Evolutionary conservation across 495 filamentous ascomycete species (phyloP).

Genomic region (Rhizodiscina lignyota): DNA sequence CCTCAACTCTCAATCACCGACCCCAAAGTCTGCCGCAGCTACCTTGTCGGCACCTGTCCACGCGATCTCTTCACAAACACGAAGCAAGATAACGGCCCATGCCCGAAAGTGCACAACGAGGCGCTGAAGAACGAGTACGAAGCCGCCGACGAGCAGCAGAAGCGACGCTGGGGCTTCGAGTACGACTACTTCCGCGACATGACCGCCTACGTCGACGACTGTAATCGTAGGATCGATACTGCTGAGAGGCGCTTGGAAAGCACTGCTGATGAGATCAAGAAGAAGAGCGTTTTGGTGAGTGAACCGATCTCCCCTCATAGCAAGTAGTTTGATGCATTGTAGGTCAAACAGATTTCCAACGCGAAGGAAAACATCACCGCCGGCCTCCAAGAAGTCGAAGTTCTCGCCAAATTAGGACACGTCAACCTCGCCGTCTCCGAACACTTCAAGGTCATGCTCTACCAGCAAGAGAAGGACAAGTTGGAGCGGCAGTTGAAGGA

Average conservation of each 20-base stretch:
- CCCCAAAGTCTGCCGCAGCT: slow-evolving; percentile 87
- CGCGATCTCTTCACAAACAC: slow-evolving; percentile 99
- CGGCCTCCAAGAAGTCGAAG: slow-evolving; percentile 68
- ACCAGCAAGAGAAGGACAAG: slow-evolving; percentile 67
- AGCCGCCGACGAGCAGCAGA: slow-evolving; percentile 43
- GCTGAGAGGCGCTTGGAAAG: slow-evolving; percentile 88
- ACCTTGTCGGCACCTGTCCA: slow-evolving; percentile 84
- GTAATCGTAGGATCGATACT: slow-evolving; percentile 81
- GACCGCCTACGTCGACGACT: slow-evolving; percentile 88
- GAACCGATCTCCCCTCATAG: neutral
- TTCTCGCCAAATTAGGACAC: slow-evolving; percentile 66
- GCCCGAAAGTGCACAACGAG: slow-evolving; percentile 80
- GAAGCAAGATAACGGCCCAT: slow-evolving; percentile 89
- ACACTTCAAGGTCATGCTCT: slow-evolving; percentile 63
- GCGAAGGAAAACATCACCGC: slow-evolving; percentile 62
- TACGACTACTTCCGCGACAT: slow-evolving; percentile 95
- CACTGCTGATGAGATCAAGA: slow-evolving; percentile 90
- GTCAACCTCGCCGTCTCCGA: slow-evolving; percentile 72
- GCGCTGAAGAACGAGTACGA: slow-evolving; percentile 80
- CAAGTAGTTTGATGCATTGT: too few species aligned
- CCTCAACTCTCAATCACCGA: slow-evolving; percentile 79
- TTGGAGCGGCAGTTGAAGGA: slow-evolving; percentile 81
- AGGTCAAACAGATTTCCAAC: slow-evolving; percentile 76
- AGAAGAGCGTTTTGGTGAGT: slow-evolving; percentile 72
- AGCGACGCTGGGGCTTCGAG: slow-evolving; percentile 73